phyloP scores from a whole-genome alignment of 73 alveolate species.

The Paramecium caudatum region DNA sequence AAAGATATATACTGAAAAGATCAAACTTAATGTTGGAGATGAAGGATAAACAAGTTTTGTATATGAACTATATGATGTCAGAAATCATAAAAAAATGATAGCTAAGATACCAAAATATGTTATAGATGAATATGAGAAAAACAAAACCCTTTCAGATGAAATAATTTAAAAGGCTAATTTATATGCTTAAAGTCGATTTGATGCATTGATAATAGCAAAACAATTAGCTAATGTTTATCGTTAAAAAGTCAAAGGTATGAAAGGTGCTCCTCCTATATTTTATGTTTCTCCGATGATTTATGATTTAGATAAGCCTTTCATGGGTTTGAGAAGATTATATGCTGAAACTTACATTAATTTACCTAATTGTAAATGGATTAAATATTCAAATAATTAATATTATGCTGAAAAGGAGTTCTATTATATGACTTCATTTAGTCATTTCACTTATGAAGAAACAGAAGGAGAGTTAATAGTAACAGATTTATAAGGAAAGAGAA shows the following conservation, averaged over 20 bases:
- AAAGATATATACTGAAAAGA: background rate
- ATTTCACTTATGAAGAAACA: slow-evolving; percentile 60
- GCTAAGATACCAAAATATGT: slow-evolving; percentile 40
- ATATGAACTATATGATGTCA: slow-evolving; percentile 7
- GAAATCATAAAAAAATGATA: background rate
- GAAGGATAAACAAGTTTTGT: slow-evolving; percentile 27
- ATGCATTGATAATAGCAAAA: background rate
- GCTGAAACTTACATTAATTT: slow-evolving; percentile 28
- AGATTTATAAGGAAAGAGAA: slow-evolving; percentile 67
- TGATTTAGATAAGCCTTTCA: background rate
- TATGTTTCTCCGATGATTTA: slow-evolving; percentile 16
- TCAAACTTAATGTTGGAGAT: background rate
- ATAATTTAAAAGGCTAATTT: background rate
- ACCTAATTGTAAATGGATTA: slow-evolving; percentile 15
- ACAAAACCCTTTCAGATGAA: background rate
- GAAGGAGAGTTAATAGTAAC: slow-evolving; percentile 3
- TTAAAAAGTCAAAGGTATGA: background rate
- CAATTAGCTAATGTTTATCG: slow-evolving; percentile 35
- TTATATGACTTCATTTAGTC: slow-evolving; percentile 45
- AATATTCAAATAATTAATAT: slow-evolving; percentile 10
- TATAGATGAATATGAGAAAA: background rate
- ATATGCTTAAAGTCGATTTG: background rate
- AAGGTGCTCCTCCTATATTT: slow-evolving; percentile 4
- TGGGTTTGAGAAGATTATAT: background rate
- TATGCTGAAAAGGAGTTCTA: background rate